phyloP scores from a whole-genome alignment of 345 rosid genomes.

The Pistacia atlantica region DNA sequence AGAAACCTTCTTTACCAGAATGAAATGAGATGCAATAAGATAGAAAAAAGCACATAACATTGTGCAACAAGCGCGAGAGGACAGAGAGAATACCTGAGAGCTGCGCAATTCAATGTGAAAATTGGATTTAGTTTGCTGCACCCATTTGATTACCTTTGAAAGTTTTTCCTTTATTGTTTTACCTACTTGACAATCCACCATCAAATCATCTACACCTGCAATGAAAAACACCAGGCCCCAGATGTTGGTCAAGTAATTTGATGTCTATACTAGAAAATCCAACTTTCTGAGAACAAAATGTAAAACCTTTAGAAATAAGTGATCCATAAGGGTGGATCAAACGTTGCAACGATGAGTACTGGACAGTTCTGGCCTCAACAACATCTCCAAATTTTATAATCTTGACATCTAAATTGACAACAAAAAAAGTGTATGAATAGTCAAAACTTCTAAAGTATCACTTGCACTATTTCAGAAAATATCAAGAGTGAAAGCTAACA shows the following conservation, averaged over 20 bases:
- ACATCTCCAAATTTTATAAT: conserved; percentile 38
- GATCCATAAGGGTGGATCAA: conserved; percentile 37
- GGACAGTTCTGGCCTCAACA: conserved; percentile 46
- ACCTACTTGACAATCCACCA: conserved; percentile 34
- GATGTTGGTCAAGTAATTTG: neutral
- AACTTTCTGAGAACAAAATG: neutral
- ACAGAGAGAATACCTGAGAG: conserved; percentile 22
- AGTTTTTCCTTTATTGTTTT: conserved; percentile 40
- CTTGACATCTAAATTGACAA: conserved; percentile 44
- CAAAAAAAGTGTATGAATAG: neutral
- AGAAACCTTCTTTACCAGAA: neutral
- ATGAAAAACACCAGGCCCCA: neutral
- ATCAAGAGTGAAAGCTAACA: neutral
- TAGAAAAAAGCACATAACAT: neutral
- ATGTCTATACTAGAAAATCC: too few species aligned
- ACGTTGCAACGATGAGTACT: conserved; percentile 39
- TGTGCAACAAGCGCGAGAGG: neutral
- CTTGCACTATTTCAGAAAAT: too few species aligned
- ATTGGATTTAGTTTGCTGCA: conserved; percentile 31
- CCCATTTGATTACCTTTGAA: conserved; percentile 52
- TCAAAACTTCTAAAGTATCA: neutral
- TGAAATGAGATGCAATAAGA: neutral
- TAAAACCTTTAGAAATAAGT: conserved; percentile 40
- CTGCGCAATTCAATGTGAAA: conserved; percentile 11
- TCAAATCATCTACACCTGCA: conserved; percentile 40